Percentiles rank a stretch among this genome's conserved stretches.
These are phyloP conservation scores for Tuber calosporum DNA, from an alignment of 495 filamentous ascomycete genomes.

Conservation along the genomic window DNA sequence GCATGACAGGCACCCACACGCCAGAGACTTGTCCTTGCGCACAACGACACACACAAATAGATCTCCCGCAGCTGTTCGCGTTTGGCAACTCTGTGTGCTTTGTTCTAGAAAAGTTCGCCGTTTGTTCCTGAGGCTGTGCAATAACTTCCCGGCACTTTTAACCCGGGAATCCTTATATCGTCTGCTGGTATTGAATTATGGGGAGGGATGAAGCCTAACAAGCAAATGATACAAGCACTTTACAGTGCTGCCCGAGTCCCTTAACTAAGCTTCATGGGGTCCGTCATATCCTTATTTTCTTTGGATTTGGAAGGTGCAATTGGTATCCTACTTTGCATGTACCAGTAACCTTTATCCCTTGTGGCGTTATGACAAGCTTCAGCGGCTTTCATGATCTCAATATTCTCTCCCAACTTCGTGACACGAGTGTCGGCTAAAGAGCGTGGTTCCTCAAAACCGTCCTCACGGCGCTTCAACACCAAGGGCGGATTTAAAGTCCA, in stretches of 20 bases:
- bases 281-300: neutral
- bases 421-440: neutral
- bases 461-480: neutral
- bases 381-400: neutral
- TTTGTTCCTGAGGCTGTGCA: conserved; percentile 1
- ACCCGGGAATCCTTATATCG: neutral
- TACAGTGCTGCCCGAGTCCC: neutral
- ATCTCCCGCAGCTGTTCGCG: neutral
- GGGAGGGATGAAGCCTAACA: neutral
- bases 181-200: neutral
- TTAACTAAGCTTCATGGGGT: neutral
- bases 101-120: conserved; percentile 4
- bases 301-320: neutral
- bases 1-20: neutral
- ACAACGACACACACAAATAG: neutral
- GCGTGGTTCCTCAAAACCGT: neutral
- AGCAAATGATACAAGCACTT: neutral
- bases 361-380: neutral
- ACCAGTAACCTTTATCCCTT: neutral
- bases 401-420: neutral
- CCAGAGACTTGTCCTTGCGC: neutral
- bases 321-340: neutral
- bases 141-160: neutral
- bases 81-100: neutral
- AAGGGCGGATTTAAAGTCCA: neutral